Evolutionary conservation across 176 grass and related monocot genomes (phyloP).

Genomic region (Oryza nivara): DNA sequence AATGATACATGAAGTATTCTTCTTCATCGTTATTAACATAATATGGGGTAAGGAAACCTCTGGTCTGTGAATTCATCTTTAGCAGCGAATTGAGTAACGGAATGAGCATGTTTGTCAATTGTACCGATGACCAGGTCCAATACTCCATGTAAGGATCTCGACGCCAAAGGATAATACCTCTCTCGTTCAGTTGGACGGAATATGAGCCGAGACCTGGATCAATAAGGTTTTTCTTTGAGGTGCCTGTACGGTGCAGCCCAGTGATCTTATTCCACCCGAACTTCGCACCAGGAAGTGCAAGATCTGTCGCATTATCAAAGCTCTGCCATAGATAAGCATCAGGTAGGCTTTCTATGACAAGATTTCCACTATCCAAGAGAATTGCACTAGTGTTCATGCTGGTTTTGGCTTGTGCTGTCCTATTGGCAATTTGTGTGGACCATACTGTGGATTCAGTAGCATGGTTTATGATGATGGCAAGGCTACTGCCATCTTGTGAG

Average conservation of each 20-base stretch:
- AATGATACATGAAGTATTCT: neutral
- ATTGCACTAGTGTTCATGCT: neutral
- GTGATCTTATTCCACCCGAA: neutral
- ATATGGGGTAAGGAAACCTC: neutral
- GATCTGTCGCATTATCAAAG: neutral
- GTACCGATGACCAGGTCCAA: neutral
- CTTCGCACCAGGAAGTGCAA: neutral
- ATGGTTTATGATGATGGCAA: neutral
- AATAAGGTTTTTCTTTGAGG: neutral
- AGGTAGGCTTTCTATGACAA: neutral
- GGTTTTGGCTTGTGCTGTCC: neutral
- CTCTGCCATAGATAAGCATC: neutral
- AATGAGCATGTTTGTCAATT: neutral
- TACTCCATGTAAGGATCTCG: neutral
- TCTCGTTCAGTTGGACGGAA: neutral
- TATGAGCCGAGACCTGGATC: neutral
- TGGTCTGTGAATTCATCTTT: neutral
- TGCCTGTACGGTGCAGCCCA: neutral
- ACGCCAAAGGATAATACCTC: neutral
- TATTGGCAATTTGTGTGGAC: neutral
- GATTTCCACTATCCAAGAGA: neutral
- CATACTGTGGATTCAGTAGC: neutral
- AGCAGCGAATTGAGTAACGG: neutral
- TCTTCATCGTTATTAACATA: fast-evolving
- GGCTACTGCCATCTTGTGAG: neutral